phyloP scores from a whole-genome alignment of 345 rosid genomes.

The Eutrema japonicum region DNA sequence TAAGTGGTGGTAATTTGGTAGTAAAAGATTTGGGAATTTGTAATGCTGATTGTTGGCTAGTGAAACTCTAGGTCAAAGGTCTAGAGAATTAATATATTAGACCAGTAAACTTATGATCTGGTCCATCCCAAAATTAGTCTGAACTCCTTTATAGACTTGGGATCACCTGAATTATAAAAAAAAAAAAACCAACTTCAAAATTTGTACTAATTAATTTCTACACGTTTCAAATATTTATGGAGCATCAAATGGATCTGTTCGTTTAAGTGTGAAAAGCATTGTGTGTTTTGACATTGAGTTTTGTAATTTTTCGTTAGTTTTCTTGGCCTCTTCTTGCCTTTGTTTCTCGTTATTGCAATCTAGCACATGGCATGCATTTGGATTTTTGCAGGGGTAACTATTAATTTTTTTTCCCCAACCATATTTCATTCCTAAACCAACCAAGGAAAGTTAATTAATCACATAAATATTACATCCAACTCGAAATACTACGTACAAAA shows the following conservation, averaged over 20 bases:
- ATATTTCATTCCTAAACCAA: background rate
- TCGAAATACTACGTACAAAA: background rate
- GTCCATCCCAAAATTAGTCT: too few relatives aligned
- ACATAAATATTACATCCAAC: background rate
- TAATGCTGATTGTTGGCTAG: too few relatives aligned
- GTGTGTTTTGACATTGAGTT: background rate
- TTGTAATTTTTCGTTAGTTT: background rate
- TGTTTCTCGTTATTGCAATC: background rate
- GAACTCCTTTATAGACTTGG: too few relatives aligned
- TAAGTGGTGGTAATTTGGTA: too few relatives aligned
- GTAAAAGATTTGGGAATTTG: too few relatives aligned
- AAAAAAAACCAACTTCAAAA: background rate
- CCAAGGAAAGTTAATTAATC: background rate
- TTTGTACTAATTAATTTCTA: background rate
- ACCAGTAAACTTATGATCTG: too few relatives aligned
- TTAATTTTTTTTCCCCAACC: background rate
- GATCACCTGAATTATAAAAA: too few relatives aligned
- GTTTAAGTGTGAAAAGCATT: constrained; percentile 3
- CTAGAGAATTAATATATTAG: too few relatives aligned
- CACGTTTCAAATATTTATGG: background rate
- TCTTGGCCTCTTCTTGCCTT: background rate
- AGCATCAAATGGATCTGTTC: background rate
- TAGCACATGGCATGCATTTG: background rate
- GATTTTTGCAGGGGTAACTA: background rate
- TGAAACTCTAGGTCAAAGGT: too few relatives aligned